Conservation (phyloP, 441 rosid genomes). For the Geranium incanum region DNA sequence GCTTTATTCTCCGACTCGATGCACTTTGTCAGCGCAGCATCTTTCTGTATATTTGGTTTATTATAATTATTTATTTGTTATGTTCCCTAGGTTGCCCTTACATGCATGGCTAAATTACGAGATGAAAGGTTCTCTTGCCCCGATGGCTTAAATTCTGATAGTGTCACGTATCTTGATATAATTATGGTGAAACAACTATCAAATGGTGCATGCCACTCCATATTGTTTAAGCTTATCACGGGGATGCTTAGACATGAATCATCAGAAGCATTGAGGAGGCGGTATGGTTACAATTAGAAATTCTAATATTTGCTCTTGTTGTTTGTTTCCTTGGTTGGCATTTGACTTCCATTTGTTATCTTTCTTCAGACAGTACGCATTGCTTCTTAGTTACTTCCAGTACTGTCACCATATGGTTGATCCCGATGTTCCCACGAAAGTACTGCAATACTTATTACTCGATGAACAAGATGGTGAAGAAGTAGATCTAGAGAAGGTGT, state of each 20-base stretch:
- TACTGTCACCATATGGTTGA: slow-evolving; percentile 88
- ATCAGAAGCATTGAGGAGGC: slow-evolving; percentile 95
- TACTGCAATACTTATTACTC: slow-evolving; percentile 67
- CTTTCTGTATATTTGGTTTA: slow-evolving; percentile 7
- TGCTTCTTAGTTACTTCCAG: slow-evolving; percentile 92
- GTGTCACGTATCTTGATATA: slow-evolving; percentile 74
- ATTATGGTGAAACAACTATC: slow-evolving; percentile 76
- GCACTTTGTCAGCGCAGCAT: slow-evolving; percentile 8
- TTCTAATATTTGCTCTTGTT: slow-evolving; percentile 15
- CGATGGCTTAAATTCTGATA: slow-evolving; percentile 62
- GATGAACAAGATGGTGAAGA: slow-evolving; percentile 85
- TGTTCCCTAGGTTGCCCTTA: slow-evolving; percentile 73
- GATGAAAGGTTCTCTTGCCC: slow-evolving; percentile 79
- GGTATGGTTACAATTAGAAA: slow-evolving; percentile 39
- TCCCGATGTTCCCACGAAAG: slow-evolving; percentile 71
- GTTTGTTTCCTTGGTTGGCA: slow-evolving; percentile 3
- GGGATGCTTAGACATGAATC: slow-evolving; percentile 83
- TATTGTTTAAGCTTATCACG: slow-evolving; percentile 80
- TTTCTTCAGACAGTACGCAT: slow-evolving; percentile 70
- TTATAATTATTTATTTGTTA: slow-evolving; percentile 13
- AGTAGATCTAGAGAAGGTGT: slow-evolving; percentile 70
- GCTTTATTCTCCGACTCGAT: background rate
- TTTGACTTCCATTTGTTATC: slow-evolving; percentile 22
- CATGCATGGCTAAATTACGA: slow-evolving; percentile 91
- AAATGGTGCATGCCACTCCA: slow-evolving; percentile 83